Evolutionary conservation across 495 filamentous ascomycete species (phyloP), one percentile per base, ranked within the genome.

Genomic region (Aspergillus carlsbadensis): DNA sequence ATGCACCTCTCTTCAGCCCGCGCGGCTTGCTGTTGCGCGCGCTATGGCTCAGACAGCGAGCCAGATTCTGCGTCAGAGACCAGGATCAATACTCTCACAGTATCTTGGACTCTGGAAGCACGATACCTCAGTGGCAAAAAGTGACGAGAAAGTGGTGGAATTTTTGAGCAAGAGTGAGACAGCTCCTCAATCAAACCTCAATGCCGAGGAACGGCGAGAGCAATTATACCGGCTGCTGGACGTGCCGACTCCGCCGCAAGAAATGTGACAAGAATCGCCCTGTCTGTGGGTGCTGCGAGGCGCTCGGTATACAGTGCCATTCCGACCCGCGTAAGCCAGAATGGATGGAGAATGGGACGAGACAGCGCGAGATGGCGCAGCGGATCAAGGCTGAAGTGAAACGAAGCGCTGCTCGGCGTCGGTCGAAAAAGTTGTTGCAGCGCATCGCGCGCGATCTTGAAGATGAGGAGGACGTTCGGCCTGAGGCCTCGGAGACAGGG

Each of bases 231-330:
- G 50, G 50, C 50, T 52, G 50, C 26, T 52, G 36, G 35, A 52
- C 50, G 2, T 52, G 50, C 24, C 50, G 50, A 5, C 50, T 40
- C 13, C 50, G 50, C 22, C 34, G 22, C 17, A 52, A 52, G 22
- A 52, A 42, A 42, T 52, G 50, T 36, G 50, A 52, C 50, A 22
- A 52, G n/a, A 7, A 8, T 13, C 35, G 20, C 15, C 50, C 50
- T 6, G 5, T 22, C 13, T 52, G 50, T n/a, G 36, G 36, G 11
- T 10, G 21, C 10, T 52, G 50, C 36, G 21, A 6, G 22, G 18
- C 18, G 48, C 48, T 51, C 14, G 34, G 21, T 8, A 51, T 51
- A 10, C 26, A 20, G n/a, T 51, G 48, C 18, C 37, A 51, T 39
- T 36, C 34, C 6, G 34, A 51, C 24, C 20, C 6, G 34, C 15